Conservation (phyloP, 306 rosid genomes). For the Arachis hypogaea region DNA sequence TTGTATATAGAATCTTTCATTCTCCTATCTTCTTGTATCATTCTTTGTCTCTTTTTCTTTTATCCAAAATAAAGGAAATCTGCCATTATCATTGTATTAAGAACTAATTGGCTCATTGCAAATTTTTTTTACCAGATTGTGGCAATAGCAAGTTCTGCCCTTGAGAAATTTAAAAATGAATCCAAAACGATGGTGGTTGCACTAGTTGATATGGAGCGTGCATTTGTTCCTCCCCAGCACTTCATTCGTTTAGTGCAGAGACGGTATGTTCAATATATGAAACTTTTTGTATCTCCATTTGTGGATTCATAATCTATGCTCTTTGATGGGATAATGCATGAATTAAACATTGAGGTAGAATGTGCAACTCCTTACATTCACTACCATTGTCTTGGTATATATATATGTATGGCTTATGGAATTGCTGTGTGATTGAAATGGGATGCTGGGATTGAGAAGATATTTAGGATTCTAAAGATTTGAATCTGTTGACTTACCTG, state of each 20-base stretch:
- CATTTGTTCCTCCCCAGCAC: constrained; percentile 99
- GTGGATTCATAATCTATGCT: constrained; percentile 29
- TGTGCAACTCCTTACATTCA: constrained; percentile 24
- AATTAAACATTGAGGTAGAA: constrained; percentile 22
- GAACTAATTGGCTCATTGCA: constrained; percentile 26
- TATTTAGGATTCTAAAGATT: constrained; percentile 17
- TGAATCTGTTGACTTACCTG: constrained; percentile 14
- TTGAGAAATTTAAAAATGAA: constrained; percentile 83
- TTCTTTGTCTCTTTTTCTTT: no score
- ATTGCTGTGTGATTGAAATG: constrained; percentile 10
- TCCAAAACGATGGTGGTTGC: constrained; percentile 96
- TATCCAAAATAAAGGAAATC: neutral
- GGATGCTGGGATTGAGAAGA: constrained; percentile 8
- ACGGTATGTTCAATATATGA: constrained; percentile 59
- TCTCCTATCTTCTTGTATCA: no score
- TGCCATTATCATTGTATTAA: constrained; percentile 20
- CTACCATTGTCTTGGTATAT: constrained; percentile 30
- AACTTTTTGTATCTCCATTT: constrained; percentile 24
- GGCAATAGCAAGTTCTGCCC: constrained; percentile 86
- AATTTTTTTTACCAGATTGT: constrained; percentile 62
- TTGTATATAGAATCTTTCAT: no score
- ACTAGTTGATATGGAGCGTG: constrained; percentile 97
- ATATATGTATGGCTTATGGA: constrained; percentile 17
- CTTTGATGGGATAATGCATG: constrained; percentile 23
- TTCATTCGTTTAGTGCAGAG: constrained; percentile 96